Conservation (phyloP, 164 flowering plant species). For the Platanus orientalis region DNA sequence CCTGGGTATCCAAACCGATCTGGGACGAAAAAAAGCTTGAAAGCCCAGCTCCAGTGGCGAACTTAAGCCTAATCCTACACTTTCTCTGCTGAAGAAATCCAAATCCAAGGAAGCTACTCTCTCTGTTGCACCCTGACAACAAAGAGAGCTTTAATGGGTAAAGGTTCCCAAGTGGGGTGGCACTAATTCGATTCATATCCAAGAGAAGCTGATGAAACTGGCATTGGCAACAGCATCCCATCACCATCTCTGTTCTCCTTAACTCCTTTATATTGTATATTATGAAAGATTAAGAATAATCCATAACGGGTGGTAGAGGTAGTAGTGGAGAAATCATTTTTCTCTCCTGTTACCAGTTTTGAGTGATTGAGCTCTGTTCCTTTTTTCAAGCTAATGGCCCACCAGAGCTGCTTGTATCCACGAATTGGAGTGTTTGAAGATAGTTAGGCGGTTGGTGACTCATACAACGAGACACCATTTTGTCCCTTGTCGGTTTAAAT, state of each 20-base stretch:
- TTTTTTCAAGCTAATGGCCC: too few relatives aligned
- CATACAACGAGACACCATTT: too few relatives aligned
- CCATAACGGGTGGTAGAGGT: too few relatives aligned
- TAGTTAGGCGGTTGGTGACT: too few relatives aligned
- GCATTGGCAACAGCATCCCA: background rate
- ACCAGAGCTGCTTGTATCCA: too few relatives aligned
- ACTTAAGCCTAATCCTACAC: constrained; percentile 12
- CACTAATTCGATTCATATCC: constrained; percentile 23
- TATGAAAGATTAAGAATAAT: too few relatives aligned
- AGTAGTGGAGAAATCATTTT: too few relatives aligned
- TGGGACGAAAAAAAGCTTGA: constrained; percentile 36
- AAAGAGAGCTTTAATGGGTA: background rate
- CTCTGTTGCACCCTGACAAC: background rate
- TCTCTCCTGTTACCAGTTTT: too few relatives aligned
- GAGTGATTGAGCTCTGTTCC: too few relatives aligned
- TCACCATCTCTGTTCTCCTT: background rate
- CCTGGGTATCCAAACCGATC: constrained; percentile 58
- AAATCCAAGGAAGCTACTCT: constrained; percentile 11
- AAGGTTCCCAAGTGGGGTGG: constrained; percentile 3
- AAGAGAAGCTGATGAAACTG: constrained; percentile 6
- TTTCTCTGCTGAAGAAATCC: constrained; percentile 12
- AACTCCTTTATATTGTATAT: too few relatives aligned
- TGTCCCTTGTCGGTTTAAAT: too few relatives aligned
- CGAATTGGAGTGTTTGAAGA: too few relatives aligned
- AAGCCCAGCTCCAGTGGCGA: constrained; percentile 40